Base-by-base conservation (phyloP, 2,329 filamentous ascomycete genomes). In the Nothophaeocryptopus gaeumannii region DNA sequence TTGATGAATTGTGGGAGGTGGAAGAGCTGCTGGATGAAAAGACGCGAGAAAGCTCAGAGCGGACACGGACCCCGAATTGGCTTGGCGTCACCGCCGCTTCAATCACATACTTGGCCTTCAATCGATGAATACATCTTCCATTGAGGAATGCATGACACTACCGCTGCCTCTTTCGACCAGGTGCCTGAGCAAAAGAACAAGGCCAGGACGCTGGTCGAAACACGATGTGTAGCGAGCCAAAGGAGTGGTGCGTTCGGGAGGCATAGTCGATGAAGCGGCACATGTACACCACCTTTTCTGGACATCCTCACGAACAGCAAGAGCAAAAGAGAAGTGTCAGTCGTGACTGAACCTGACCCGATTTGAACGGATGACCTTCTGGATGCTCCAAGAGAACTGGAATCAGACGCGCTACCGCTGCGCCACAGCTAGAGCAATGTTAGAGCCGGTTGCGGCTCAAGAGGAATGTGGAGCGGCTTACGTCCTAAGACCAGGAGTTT, bases 321-420 rank as follows among this genome's bases (percentile, higher is more conserved):
- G 40, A 42, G 29, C 15, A 47, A 36, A 38, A 50, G n/a, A 42
- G 43, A 12, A 45, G 35, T 36, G 40, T 49, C 45, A 48, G 10
- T 15, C 45, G 44, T 26, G 20, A 37, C 11, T 56, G 54, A 57
- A 54, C 44, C 51, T 50, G 45, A 54, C 54, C 54, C 54, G 50
- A 53, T 53, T 53, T 53, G 53, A 56, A 56, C 54, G 54, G 54
- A 56, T 56, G 53, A 54, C 47, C 54, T 55, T 53, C 44, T 51
- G 49, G 51, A 51, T 66, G 35, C 38, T 55, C 53, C 41, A 58
- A 39, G 14, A 49, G 15, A 15, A 50, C 49, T 45, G 56, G 53
- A 56, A 56, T 51, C 46, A 54, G 42, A 53, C 48, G 45, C 51
- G 51, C 47, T 55, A 55, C 45, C 51, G 57, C 40, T 54, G 40